These are phyloP conservation scores for Lepidium aucheri DNA, from an alignment of 345 rosid species.

Conservation along the genomic window DNA sequence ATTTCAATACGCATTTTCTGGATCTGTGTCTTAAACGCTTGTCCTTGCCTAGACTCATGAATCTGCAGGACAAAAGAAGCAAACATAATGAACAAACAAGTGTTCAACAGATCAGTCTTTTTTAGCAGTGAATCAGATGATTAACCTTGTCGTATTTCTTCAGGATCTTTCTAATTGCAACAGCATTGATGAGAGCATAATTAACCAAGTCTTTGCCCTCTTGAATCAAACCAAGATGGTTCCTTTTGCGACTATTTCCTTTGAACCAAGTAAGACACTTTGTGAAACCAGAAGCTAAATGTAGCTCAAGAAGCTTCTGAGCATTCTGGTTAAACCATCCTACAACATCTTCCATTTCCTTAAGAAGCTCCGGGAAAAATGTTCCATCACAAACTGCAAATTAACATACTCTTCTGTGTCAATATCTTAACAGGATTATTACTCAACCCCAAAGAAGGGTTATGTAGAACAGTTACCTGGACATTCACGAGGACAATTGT, in stretches of 20 bases:
- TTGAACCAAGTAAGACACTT: constrained; percentile 69
- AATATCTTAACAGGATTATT: neutral
- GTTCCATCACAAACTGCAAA: constrained; percentile 83
- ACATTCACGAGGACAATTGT: constrained; percentile 52
- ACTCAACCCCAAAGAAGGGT: neutral
- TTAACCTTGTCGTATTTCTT: constrained; percentile 91
- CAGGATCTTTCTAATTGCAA: constrained; percentile 78
- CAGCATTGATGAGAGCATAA: constrained; percentile 81
- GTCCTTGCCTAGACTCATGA: constrained; percentile 91
- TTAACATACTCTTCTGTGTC: constrained; percentile 11
- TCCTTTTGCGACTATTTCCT: constrained; percentile 36
- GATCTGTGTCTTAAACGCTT: constrained; percentile 75
- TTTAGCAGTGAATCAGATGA: neutral
- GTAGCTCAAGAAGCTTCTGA: constrained; percentile 73
- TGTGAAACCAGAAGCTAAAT: constrained; percentile 70
- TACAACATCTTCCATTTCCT: constrained; percentile 74
- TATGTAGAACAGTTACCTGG: constrained; percentile 34
- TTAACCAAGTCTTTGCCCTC: constrained; percentile 80
- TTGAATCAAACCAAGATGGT: constrained; percentile 54
- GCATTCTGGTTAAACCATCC: constrained; percentile 82
- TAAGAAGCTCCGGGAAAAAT: constrained; percentile 82
- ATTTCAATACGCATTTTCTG: constrained; percentile 84
- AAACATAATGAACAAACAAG: neutral
- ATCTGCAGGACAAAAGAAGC: constrained; percentile 36
- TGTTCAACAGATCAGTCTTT: neutral